Conservation (phyloP, 169 alveolate genomes). For the Eimeria falciformis region DNA sequence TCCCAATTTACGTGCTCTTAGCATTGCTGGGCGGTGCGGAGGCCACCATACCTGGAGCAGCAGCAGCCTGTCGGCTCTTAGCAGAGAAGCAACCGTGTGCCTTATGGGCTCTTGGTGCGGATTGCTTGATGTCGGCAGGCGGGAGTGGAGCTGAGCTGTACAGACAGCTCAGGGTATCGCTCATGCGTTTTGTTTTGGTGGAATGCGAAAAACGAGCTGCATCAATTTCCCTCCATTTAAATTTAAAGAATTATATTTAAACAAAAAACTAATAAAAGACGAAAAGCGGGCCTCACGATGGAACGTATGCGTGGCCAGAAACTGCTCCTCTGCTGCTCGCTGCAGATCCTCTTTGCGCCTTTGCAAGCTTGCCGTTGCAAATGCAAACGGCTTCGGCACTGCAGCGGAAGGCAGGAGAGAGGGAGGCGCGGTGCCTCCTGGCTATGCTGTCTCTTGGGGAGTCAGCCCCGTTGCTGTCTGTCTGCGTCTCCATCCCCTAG, state of each 20-base stretch:
- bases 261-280: neutral
- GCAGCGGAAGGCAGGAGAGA: slow-evolving; percentile 14
- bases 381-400: neutral
- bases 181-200: no score
- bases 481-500: no score
- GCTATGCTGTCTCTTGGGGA: neutral
- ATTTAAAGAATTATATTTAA: no score
- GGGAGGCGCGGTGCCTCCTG: neutral
- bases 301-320: neutral
- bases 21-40: neutral
- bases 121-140: neutral
- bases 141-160: slow-evolving; percentile 10
- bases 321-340: neutral
- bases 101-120: neutral
- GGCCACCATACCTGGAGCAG: slow-evolving; percentile 6
- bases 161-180: no score
- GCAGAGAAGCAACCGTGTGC: neutral
- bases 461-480: no score
- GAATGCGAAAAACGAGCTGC: no score
- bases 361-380: neutral
- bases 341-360: neutral
- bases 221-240: no score
- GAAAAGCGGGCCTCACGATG: neutral
- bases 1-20: neutral
- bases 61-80: slow-evolving; percentile 14